Evolutionary conservation across 129 eudicot genomes (phyloP).

Genomic region (Scalesia atractyloides): DNA sequence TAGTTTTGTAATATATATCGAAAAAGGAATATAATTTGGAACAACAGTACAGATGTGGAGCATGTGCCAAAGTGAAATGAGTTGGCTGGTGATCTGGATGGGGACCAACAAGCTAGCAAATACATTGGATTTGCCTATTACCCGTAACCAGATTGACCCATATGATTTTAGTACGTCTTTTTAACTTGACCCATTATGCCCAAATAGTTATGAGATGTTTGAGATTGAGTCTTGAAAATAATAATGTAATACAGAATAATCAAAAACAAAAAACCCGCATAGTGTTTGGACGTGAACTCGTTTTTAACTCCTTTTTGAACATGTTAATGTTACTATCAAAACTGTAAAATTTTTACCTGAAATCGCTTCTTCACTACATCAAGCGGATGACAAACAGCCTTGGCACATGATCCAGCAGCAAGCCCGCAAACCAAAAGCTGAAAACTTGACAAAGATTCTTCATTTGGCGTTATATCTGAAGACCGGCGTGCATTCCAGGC

Average conservation of each 20-base stretch:
- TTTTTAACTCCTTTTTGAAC: neutral
- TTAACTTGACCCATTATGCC: neutral
- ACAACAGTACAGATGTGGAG: neutral
- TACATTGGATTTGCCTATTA: neutral
- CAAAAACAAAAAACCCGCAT: neutral
- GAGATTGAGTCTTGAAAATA: neutral
- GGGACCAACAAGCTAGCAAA: neutral
- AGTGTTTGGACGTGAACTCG: neutral
- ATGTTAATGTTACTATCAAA: neutral
- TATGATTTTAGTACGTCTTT: neutral
- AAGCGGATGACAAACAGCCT: slow-evolving; percentile 93
- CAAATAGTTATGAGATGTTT: neutral
- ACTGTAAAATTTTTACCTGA: slow-evolving; percentile 53
- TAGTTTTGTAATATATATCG: neutral
- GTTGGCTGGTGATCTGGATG: too few relatives aligned
- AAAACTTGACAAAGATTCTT: slow-evolving; percentile 66
- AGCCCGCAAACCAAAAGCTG: slow-evolving; percentile 88
- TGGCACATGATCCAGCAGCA: slow-evolving; percentile 89
- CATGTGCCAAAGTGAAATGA: neutral
- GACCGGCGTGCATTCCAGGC: slow-evolving; percentile 53
- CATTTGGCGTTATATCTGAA: slow-evolving; percentile 25
- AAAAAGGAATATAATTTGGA: neutral
- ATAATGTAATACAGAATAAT: neutral
- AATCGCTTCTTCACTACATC: slow-evolving; percentile 97
- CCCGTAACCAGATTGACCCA: neutral